A percentile compares a stretch with the other conserved stretches of the same genome.
These are phyloP conservation scores for Coleophoma cylindrospora DNA, from an alignment of 2,329 filamentous ascomycete genomes.

Conservation along the genomic window DNA sequence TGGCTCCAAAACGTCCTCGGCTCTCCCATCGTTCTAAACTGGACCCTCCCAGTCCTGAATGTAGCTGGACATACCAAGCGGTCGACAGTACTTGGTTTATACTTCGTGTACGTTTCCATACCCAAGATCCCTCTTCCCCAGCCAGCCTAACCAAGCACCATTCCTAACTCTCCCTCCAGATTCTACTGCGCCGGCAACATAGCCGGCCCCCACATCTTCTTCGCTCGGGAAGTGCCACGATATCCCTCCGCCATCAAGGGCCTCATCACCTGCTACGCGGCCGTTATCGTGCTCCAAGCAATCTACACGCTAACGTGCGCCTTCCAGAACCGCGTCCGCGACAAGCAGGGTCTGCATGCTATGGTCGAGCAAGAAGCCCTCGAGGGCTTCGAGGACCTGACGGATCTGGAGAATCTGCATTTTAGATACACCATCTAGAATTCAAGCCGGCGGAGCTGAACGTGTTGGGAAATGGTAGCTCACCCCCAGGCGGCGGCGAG, in stretches of 20 bases:
- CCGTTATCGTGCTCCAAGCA: constrained; percentile 50
- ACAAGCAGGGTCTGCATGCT: constrained; percentile 44
- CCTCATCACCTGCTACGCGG: constrained; percentile 61
- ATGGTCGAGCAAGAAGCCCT: constrained; percentile 46
- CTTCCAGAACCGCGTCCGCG: constrained; percentile 51
- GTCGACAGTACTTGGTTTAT: constrained; percentile 64
- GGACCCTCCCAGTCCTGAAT: constrained; percentile 46
- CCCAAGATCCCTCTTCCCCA: constrained; percentile 31
- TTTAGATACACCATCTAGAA: constrained; percentile 43
- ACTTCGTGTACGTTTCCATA: constrained; percentile 51
- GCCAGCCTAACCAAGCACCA: too few species aligned
- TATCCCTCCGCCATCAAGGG: constrained; percentile 67
- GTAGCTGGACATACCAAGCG: constrained; percentile 73
- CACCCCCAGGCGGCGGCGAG: too few species aligned
- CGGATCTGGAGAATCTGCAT: constrained; percentile 61
- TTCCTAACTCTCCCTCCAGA: constrained; percentile 54
- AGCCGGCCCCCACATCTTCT: constrained; percentile 64
- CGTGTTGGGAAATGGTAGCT: neutral
- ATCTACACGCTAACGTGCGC: constrained; percentile 48
- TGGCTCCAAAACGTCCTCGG: constrained; percentile 70
- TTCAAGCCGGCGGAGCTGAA: neutral
- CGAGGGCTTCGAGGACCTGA: constrained; percentile 60
- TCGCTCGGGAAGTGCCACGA: constrained; percentile 53
- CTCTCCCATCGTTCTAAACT: constrained; percentile 31
- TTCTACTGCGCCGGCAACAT: constrained; percentile 72